phyloP scores from a whole-genome alignment of 2,329 filamentous ascomycete species.

The Bipolaris cookei region DNA sequence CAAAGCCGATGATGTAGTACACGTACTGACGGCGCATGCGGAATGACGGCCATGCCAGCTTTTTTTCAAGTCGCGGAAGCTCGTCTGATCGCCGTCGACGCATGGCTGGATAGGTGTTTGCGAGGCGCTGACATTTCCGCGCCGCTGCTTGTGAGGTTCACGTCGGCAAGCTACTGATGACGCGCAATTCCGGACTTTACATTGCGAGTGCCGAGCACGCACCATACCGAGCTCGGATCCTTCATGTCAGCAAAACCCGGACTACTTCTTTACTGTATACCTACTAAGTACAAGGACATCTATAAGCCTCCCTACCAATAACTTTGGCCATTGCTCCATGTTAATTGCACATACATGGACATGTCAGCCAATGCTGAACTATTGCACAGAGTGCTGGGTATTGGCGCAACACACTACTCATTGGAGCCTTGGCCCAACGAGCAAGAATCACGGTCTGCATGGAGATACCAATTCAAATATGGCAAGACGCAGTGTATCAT shows the following conservation, averaged over 20 bases:
- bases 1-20: conserved; percentile 34
- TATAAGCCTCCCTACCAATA: no score
- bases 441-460: not conserved
- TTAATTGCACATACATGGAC: not conserved
- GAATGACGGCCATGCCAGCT: conserved; percentile 22
- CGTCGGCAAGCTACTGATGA: conserved; percentile 3
- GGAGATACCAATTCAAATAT: conserved; percentile 1
- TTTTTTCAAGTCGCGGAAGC: conserved; percentile 40
- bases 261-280: no score
- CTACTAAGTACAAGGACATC: no score
- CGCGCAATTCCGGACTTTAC: conserved; percentile 11
- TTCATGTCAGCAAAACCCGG: not conserved
- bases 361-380: no score
- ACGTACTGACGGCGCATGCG: conserved; percentile 39
- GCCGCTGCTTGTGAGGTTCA: not conserved
- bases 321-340: no score
- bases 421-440: not conserved
- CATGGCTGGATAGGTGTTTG: conserved; percentile 30
- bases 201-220: not conserved
- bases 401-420: no score
- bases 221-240: not conserved
- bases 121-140: conserved; percentile 15
- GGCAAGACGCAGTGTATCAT: conserved; percentile 32
- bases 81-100: conserved; percentile 45
- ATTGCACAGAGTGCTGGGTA: no score